phyloP scores from a whole-genome alignment of 495 filamentous ascomycete genomes.

The Penicillium desertorum region DNA sequence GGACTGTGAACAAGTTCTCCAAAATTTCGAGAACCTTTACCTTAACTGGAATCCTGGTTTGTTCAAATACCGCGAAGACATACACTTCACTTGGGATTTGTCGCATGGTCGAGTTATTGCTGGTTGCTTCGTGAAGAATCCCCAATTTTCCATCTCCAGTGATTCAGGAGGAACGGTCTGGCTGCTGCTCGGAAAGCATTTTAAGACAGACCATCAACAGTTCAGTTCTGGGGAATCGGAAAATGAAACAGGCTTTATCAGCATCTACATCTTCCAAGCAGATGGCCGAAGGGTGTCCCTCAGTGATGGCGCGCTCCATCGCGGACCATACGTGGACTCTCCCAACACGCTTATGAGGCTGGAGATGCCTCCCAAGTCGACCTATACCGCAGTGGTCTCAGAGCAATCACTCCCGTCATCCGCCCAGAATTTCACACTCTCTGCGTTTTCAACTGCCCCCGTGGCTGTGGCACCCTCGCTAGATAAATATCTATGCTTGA shows the following conservation, averaged over 20 bases:
- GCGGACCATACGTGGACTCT: slow-evolving; percentile 86
- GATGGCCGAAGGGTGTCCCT: slow-evolving; percentile 73
- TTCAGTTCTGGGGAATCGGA: slow-evolving; percentile 23
- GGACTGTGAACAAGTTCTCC: slow-evolving; percentile 74
- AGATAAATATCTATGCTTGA: slow-evolving; percentile 56
- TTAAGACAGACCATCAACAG: slow-evolving; percentile 45
- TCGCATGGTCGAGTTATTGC: slow-evolving; percentile 53
- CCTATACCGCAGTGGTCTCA: slow-evolving; percentile 77
- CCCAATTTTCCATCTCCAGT: slow-evolving; percentile 73
- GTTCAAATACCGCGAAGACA: slow-evolving; percentile 77
- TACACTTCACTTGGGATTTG: slow-evolving; percentile 87
- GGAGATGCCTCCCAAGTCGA: slow-evolving; percentile 54
- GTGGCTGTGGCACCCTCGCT: slow-evolving; percentile 59
- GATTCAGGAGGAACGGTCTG: slow-evolving; percentile 64
- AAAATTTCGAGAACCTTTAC: slow-evolving; percentile 92
- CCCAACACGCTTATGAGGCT: slow-evolving; percentile 85
- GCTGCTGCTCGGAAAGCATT: slow-evolving; percentile 84
- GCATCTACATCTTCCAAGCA: slow-evolving; percentile 74
- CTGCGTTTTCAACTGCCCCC: slow-evolving; percentile 65
- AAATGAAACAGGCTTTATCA: slow-evolving; percentile 71
- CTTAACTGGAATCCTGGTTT: slow-evolving; percentile 94
- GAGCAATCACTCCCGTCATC: slow-evolving; percentile 70
- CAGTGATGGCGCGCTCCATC: slow-evolving; percentile 62
- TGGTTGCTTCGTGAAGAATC: slow-evolving; percentile 71
- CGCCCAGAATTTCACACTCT: slow-evolving; percentile 78